Evolutionary conservation across 805 yeast species (phyloP).

Genomic region (Ogataea angusta): DNA sequence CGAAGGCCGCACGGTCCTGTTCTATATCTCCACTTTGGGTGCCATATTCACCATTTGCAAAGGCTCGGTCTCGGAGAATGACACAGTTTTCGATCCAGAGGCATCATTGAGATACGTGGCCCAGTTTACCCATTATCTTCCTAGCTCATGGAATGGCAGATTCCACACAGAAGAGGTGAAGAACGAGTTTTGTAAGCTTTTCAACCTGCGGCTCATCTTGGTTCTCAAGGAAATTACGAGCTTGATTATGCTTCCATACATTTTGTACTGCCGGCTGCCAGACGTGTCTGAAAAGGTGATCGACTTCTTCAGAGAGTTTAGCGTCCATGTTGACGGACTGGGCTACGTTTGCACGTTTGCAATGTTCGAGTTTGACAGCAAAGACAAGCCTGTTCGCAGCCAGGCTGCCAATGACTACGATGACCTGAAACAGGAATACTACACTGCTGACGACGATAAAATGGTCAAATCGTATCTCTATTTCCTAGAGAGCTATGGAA

Average conservation of each 20-base stretch:
- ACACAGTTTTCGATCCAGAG: conserved; percentile 87
- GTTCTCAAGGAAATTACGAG: conserved; percentile 78
- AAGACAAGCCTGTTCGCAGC: conserved; percentile 30
- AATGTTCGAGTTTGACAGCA: conserved; percentile 75
- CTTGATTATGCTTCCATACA: conserved; percentile 79
- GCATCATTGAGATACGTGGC: conserved; percentile 76
- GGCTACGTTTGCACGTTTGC: conserved; percentile 96
- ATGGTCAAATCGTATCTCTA: conserved; percentile 90
- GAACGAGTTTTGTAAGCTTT: conserved; percentile 73
- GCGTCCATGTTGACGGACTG: conserved; percentile 88
- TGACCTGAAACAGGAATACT: conserved; percentile 38
- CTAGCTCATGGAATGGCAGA: conserved; percentile 79
- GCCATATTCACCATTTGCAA: conserved; percentile 83
- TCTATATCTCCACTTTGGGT: conserved; percentile 86
- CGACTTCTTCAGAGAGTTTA: conserved; percentile 86
- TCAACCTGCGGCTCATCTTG: conserved; percentile 67
- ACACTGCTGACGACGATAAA: conserved; percentile 66
- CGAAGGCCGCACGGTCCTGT: conserved; percentile 73
- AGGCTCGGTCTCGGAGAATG: conserved; percentile 60
- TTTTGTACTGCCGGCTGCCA: conserved; percentile 83
- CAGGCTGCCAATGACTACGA: conserved; percentile 23
- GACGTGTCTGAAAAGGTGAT: conserved; percentile 69
- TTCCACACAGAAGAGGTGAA: conserved; percentile 85
- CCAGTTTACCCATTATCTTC: conserved; percentile 86
- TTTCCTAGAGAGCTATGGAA: conserved; percentile 80